Base-by-base conservation (phyloP, 768 basidiomycete species). In the Xerocomellus amylosporus region DNA sequence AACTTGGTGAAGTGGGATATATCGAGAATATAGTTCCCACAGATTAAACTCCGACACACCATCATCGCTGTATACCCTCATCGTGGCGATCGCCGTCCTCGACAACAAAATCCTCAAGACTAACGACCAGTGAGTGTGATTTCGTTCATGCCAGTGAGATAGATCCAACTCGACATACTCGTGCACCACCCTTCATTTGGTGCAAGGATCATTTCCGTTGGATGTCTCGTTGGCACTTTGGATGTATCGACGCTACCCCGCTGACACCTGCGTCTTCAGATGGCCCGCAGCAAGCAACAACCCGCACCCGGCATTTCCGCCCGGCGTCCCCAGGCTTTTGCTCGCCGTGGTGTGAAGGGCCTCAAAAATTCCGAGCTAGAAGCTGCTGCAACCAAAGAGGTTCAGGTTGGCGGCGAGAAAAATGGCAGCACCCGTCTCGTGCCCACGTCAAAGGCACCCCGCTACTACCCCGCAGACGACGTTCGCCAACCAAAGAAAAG, bases 391-490 rank as follows among this genome's bases (percentile, higher is more conserved):
- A 81, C 78, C 63, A 81, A 86, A 70, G 90, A 91, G 79, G 91
- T 91, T 66, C 77, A 83, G 61, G 78, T 98, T 60, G 88, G 89
- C 57, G 94, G 95, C 58, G 86, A 84, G 65, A 94, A 92, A 79
- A 98, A 98, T 75, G 90, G 93, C 60, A 78, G 82, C 67, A 91
- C 85, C 68, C 92, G 95, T 74, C 77, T 89, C 56, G 84, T 97
- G 58, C 93, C 95, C 54, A 87, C 86, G 57, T 69, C 78, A 65
- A 93, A 93, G 75, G 90, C 92, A 59, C 81, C 91, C 48, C 87
- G 88, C 64, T 95, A 86, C 84, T 97, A 97, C 78, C 91, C 93
- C 52, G 92, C 93, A 59, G 96, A 98, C 72, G 94, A 98, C 73
- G 87, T 95, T 60, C 86, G 82, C 68, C 80, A 84, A 69, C 91